Base-by-base conservation (phyloP, 139 green algal genomes). In the Asterochloris sp. region DNA sequence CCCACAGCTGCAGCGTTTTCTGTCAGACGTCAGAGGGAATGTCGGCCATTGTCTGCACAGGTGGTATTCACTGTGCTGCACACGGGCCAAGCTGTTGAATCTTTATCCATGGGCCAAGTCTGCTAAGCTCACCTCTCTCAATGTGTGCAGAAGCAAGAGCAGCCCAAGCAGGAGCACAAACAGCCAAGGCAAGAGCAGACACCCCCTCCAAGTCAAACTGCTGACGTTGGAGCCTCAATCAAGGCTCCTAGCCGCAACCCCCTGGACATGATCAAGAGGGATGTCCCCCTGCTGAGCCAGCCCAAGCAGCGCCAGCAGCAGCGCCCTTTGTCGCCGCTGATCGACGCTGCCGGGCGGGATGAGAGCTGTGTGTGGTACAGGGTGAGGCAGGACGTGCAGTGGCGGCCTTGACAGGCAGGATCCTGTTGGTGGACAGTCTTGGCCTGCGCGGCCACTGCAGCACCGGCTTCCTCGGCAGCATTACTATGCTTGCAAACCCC, bases 251-350 rank as follows among this genome's bases (percentile, higher is more conserved):
- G 66, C 13, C 83, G 90, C 66, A 91, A 96, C 86, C 91, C 94
- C 0, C 89, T 97, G 74, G 85, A 92, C 28, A 73, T 97, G 8
- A 93, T 97, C 83, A 93, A 94, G 76, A 74, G 38, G 16, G 47
- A 79, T 10, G 88, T 86, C 0, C 89, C 90, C 10, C 77, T 89
- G 77, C 85, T 95, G 78, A 89, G 83, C 12, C 78, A 85, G 16
- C 89, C 90, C 62, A 86, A 86, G 61, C 84, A 60, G 26, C 62
- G 81, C 17, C 67, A 78, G 16, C 73, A 64, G 14, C 63, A 74
- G 29, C 77, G 83, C n/a, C 82, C 89, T n/a, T 76, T 92, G n/a
- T 69, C 73, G 47, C 69, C 80, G n/a, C 85, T 93, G 79, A 64
- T 85, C 21, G 80, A 83, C 27, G 83, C 78, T 15, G 87, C 86